These are phyloP conservation scores for Cyberlindnera americana DNA, from an alignment of 805 yeast genomes.

Conservation along the genomic window DNA sequence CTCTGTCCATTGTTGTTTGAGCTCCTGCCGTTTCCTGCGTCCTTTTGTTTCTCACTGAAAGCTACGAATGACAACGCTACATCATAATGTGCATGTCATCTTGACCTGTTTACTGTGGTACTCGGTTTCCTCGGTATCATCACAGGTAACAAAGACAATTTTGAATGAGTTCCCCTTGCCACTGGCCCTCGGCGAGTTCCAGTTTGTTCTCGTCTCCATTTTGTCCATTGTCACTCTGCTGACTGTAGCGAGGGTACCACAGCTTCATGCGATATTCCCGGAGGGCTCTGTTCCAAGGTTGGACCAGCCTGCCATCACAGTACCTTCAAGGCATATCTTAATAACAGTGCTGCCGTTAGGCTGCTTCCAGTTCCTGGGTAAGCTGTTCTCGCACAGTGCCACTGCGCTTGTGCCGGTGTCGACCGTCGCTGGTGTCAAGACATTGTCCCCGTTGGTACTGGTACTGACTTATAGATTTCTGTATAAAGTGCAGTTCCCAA, in stretches of 20 bases:
- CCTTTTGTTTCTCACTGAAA: too few species aligned
- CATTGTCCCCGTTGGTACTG: slow-evolving; percentile 60
- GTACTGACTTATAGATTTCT: slow-evolving; percentile 50
- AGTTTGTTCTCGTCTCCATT: slow-evolving; percentile 49
- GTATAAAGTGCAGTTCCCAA: slow-evolving; percentile 48
- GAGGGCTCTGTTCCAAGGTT: slow-evolving; percentile 48
- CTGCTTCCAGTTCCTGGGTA: slow-evolving; percentile 61
- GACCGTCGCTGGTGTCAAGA: slow-evolving; percentile 67
- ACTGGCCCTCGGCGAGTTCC: slow-evolving; percentile 60
- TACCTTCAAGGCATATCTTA: slow-evolving; percentile 38
- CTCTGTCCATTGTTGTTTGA: too few species aligned
- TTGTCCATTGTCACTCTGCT: slow-evolving; percentile 39
- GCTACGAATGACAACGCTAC: neutral
- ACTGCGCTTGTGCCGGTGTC: slow-evolving; percentile 64
- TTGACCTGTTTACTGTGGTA: slow-evolving; percentile 57
- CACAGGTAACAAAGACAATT: slow-evolving; percentile 59
- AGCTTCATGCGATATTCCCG: slow-evolving; percentile 41
- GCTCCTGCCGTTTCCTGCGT: too few species aligned
- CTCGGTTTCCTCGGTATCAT: slow-evolving; percentile 55
- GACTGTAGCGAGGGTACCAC: slow-evolving; percentile 32
- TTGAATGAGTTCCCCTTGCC: slow-evolving; percentile 56
- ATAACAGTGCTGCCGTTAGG: slow-evolving; percentile 60
- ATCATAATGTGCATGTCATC: slow-evolving; percentile 14
- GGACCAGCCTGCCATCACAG: slow-evolving; percentile 24
- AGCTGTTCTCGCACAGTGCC: slow-evolving; percentile 58